Percentiles rank a stretch among this genome's conserved stretches.
Conservation (phyloP, 2,329 filamentous ascomycete species). For the Hypoxylon sp. region DNA sequence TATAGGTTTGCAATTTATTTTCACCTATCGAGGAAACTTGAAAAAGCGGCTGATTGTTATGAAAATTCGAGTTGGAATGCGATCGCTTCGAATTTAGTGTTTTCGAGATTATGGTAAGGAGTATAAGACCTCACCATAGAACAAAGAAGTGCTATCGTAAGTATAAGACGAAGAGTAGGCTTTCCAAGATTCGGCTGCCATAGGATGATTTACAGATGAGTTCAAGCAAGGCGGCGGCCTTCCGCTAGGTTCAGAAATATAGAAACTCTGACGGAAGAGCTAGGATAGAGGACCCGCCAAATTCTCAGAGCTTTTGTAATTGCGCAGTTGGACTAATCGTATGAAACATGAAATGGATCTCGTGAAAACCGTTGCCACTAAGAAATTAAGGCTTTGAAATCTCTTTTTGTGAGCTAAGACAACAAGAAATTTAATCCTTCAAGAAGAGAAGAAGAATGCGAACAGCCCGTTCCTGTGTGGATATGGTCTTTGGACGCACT, state of each 20-base stretch:
- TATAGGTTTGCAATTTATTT: background rate
- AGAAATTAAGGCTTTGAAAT: background rate
- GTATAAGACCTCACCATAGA: conserved; percentile 20
- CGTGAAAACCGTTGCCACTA: background rate
- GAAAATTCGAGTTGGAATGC: background rate
- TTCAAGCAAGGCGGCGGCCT: conserved; percentile 13
- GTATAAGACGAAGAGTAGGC: conserved; percentile 3
- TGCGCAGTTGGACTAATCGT: conserved; percentile 19
- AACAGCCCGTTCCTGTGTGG: background rate
- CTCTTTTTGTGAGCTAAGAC: conserved; percentile 4
- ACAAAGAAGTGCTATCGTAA: conserved; percentile 7
- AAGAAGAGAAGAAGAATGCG: conserved; percentile 12
- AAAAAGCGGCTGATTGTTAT: conserved; percentile 5
- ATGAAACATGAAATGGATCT: conserved; percentile 4
- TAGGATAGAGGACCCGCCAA: conserved; percentile 1
- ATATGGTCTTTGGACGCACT: background rate
- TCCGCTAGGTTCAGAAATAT: conserved; percentile 9
- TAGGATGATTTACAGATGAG: conserved; percentile 21
- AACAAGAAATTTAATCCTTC: background rate
- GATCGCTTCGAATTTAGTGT: background rate
- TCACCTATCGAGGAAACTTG: background rate
- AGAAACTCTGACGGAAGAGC: background rate
- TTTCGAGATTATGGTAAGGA: conserved; percentile 11
- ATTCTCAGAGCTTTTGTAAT: conserved; percentile 21
- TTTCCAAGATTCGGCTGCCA: conserved; percentile 5